A percentile compares a stretch with the other conserved stretches of the same genome.
Conservation (phyloP, 495 filamentous ascomycete genomes). For the Penicillium desertorum region DNA sequence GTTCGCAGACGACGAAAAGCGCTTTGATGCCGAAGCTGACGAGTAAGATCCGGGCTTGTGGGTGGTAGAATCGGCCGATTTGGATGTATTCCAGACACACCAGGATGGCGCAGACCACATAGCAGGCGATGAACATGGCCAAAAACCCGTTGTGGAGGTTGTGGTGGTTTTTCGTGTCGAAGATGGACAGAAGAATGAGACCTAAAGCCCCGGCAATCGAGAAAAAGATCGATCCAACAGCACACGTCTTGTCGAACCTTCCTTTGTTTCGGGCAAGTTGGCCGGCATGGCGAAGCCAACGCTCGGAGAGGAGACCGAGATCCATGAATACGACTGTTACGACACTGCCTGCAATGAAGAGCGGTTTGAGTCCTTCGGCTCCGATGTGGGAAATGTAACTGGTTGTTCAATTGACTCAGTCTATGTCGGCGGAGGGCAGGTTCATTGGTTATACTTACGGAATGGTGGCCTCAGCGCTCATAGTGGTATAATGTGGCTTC, state of each 20-base stretch:
- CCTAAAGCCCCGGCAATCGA: conserved; percentile 69
- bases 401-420: conserved; percentile 1
- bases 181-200: conserved; percentile 70
- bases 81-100: conserved; percentile 77
- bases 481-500: conserved; percentile 57
- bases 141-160: conserved; percentile 68
- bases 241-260: conserved; percentile 59
- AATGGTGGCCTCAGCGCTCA: conserved; percentile 56
- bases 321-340: conserved; percentile 76
- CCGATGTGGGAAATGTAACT: conserved; percentile 69
- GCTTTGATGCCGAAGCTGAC: conserved; percentile 75
- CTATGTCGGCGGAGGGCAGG: neutral
- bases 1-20: conserved; percentile 68
- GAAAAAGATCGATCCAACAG: conserved; percentile 60
- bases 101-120: conserved; percentile 69
- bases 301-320: conserved; percentile 69
- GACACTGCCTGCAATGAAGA: conserved; percentile 72
- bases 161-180: conserved; percentile 65
- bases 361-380: conserved; percentile 63
- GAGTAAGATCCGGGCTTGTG: conserved; percentile 61
- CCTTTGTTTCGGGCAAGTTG: conserved; percentile 63
- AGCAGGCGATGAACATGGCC: conserved; percentile 65
- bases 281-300: conserved; percentile 68
- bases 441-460: conserved; percentile 48
- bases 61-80: conserved; percentile 63